These are phyloP conservation scores for Tinospora cordifolia DNA, from an alignment of 164 flowering plant species.

Conservation along the genomic window DNA sequence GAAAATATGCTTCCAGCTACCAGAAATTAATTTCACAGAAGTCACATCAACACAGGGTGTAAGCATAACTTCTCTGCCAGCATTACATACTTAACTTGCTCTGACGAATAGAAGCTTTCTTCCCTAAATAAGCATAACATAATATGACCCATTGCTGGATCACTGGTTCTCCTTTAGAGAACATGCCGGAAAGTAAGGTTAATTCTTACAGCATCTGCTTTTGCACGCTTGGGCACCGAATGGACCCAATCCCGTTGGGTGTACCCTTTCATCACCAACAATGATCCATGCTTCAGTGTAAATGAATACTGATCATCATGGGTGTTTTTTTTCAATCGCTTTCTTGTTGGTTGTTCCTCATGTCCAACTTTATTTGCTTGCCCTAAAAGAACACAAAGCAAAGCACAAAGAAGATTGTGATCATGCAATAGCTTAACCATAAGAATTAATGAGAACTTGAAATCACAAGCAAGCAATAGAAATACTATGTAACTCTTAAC, in stretches of 20 bases:
- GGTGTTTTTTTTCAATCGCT: constrained; percentile 34
- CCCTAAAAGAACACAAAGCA: constrained; percentile 7
- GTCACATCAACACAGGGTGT: no score
- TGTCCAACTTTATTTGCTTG: constrained; percentile 18
- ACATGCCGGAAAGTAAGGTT: constrained; percentile 85
- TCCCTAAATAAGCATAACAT: background rate
- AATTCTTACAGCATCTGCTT: constrained; percentile 58
- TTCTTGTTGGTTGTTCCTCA: constrained; percentile 41
- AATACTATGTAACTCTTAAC: background rate
- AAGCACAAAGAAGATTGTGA: background rate
- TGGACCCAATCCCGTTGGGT: constrained; percentile 86
- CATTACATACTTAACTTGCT: no score
- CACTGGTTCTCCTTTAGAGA: constrained; percentile 12
- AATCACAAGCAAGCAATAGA: background rate
- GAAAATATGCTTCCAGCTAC: no score
- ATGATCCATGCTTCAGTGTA: constrained; percentile 57
- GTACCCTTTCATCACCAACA: constrained; percentile 78
- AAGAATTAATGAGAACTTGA: background rate
- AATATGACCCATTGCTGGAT: background rate
- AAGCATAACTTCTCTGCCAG: no score
- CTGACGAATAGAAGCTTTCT: no score
- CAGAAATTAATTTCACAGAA: no score
- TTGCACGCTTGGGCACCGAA: constrained; percentile 82
- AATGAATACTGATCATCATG: constrained; percentile 42
- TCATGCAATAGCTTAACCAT: background rate